Evolutionary conservation across 2,329 filamentous ascomycete species (phyloP).

Genomic region (Ophiocordyceps camponoti-saundersi): DNA sequence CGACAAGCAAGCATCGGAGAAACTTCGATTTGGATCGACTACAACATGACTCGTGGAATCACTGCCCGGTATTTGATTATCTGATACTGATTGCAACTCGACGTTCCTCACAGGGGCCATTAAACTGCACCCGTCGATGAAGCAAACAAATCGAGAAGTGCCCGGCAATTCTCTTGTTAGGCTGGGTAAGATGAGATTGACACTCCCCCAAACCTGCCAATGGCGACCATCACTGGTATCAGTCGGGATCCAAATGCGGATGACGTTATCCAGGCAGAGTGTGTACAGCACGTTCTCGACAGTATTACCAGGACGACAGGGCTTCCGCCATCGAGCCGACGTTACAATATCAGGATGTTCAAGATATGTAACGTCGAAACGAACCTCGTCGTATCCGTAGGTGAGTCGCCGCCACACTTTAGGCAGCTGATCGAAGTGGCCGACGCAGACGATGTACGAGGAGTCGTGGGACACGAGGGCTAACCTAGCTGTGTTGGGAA

Average conservation of each 20-base stretch:
- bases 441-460: conserved; percentile 67
- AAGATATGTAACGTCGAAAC: conserved; percentile 84
- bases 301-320: conserved; percentile 58
- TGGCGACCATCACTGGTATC: conserved; percentile 56
- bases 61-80: conserved; percentile 42
- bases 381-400: conserved; percentile 66
- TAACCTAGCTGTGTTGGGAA: conserved; percentile 58
- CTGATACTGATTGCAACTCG: conserved; percentile 40
- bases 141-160: conserved; percentile 36
- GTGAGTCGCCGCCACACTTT: conserved; percentile 86
- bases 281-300: conserved; percentile 84
- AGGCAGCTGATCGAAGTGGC: conserved; percentile 62
- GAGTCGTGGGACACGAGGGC: conserved; percentile 77
- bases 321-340: conserved; percentile 69
- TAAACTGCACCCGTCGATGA: conserved; percentile 71
- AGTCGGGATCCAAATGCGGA: conserved; percentile 70
- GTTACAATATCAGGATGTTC: conserved; percentile 72
- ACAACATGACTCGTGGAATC: conserved; percentile 71
- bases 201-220: conserved; percentile 62
- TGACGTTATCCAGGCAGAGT: conserved; percentile 60
- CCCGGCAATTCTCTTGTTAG: neutral
- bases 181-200: conserved; percentile 56
- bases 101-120: conserved; percentile 60
- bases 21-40: conserved; percentile 66
- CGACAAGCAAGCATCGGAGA: conserved; percentile 77